Evolutionary conservation across 495 filamentous ascomycete species (phyloP).

Genomic region (Lichina pygmaea): DNA sequence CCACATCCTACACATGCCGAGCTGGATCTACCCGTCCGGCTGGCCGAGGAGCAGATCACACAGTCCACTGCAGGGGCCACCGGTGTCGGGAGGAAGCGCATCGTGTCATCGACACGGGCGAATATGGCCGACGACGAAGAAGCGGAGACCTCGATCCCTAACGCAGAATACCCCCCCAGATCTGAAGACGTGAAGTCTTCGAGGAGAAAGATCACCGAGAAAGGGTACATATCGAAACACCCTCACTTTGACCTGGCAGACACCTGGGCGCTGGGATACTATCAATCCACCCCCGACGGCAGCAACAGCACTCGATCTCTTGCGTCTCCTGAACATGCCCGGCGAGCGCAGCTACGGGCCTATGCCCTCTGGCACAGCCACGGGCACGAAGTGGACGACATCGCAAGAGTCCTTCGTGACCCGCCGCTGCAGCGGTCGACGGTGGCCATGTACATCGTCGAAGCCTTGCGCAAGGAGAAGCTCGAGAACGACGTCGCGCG

Average conservation of each 20-base stretch:
- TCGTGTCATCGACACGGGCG: neutral
- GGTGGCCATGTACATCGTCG: slow-evolving; percentile 22
- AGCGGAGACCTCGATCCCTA: neutral
- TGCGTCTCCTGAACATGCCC: neutral
- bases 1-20: slow-evolving; percentile 25
- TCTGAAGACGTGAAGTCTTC: no score
- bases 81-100: neutral
- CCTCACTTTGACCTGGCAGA: slow-evolving; percentile 11
- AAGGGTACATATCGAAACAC: neutral
- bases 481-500: slow-evolving; percentile 14
- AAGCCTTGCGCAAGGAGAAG: slow-evolving; percentile 14
- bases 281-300: slow-evolving; percentile 6
- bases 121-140: neutral
- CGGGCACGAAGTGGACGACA: slow-evolving; percentile 13
- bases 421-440: slow-evolving; percentile 25
- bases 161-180: neutral
- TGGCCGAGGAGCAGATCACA: neutral
- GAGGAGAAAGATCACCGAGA: neutral
- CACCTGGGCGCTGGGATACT: slow-evolving; percentile 10
- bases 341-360: slow-evolving; percentile 19
- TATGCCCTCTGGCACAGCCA: slow-evolving; percentile 32
- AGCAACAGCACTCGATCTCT: neutral
- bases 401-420: slow-evolving; percentile 24
- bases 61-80: neutral
- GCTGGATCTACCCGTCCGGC: slow-evolving; percentile 2